Evolutionary conservation across 2,329 filamentous ascomycete genomes (phyloP).

Genomic region (Rhexocercosporidium sp.): DNA sequence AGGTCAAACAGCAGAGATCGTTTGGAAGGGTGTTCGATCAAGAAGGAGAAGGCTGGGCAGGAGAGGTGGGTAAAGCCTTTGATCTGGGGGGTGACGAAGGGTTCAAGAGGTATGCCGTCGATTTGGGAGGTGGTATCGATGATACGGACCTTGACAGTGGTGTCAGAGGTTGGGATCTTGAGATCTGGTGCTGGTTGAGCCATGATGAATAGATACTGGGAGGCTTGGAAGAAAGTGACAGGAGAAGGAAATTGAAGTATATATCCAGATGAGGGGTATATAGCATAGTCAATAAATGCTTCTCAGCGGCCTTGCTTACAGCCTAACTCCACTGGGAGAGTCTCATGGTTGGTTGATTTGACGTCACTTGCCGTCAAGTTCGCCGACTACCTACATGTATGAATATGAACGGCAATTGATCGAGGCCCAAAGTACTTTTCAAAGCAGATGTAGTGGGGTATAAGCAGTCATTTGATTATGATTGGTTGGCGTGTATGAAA

Average conservation of each 20-base stretch:
- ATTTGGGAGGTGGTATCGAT: constrained; percentile 43
- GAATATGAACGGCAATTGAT: background rate
- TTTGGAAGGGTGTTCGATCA: constrained; percentile 50
- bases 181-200: constrained; percentile 33
- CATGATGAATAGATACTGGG: constrained; percentile 9
- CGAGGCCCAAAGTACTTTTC: too few species aligned
- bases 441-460: too few species aligned
- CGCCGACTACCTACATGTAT: background rate
- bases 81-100: constrained; percentile 40
- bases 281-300: background rate
- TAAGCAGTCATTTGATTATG: too few species aligned
- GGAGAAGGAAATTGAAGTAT: background rate
- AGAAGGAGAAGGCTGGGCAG: constrained; percentile 51
- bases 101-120: constrained; percentile 28
- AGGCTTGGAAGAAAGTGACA: background rate
- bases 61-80: constrained; percentile 44
- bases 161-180: constrained; percentile 39
- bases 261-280: background rate
- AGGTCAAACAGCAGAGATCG: constrained; percentile 45
- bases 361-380: constrained; percentile 3
- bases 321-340: background rate
- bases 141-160: constrained; percentile 42
- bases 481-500: background rate
- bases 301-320: background rate
- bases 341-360: background rate